Evolutionary conservation across 2,329 filamentous ascomycete species (phyloP), one percentile per base, ranked within the genome.

Genomic region (Trichoderma lentiforme): DNA sequence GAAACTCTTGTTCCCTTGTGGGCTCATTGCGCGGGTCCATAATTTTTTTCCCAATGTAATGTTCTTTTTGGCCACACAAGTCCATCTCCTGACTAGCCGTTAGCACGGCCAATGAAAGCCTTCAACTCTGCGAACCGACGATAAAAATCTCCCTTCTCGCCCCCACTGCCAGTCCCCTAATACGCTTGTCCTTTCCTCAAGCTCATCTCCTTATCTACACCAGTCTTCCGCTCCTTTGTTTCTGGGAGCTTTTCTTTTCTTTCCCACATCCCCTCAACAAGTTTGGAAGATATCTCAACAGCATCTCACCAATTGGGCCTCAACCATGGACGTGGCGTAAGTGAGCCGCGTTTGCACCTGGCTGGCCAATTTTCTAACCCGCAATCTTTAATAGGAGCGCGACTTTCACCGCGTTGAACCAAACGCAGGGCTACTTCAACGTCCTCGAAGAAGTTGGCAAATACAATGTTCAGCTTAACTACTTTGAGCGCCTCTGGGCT

Each of bases 401-500:
- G 76, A 89, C 87, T 72, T 76, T 80, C 72, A 80, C 84, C 73
- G 81, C 81, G 74, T 81, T 87, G 47, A 86, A 84, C 81, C 82
- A 85, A 75, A 83, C 84, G 58, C 81, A 84, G 73, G 83, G 84
- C 76, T 89, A 89, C 79, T 82, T 88, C 53, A 84, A 82, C 76
- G 87, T 91, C 74, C 86, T 89, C 78, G 87, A 90, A 74, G 88
- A 91, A 80, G 86, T 91, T 26, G 85, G 87, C 79, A 90, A 90
- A 80, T 87, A 89, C 87, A 96, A 97, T 88, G 88, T 97, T 72
- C 89, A 94, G 76, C 90, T 99, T 79, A 98, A 94, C 83, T 87
- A 93, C 75, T 85, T 91, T 79, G 96, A 99, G 87, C 91, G 91
- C 80, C 86, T 97, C 76, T 99, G 96, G 96, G 92, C 93, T 64